These are phyloP conservation scores for Violaceomyces palustris DNA, from an alignment of 1,284 basidiomycete genomes.

Conservation along the genomic window DNA sequence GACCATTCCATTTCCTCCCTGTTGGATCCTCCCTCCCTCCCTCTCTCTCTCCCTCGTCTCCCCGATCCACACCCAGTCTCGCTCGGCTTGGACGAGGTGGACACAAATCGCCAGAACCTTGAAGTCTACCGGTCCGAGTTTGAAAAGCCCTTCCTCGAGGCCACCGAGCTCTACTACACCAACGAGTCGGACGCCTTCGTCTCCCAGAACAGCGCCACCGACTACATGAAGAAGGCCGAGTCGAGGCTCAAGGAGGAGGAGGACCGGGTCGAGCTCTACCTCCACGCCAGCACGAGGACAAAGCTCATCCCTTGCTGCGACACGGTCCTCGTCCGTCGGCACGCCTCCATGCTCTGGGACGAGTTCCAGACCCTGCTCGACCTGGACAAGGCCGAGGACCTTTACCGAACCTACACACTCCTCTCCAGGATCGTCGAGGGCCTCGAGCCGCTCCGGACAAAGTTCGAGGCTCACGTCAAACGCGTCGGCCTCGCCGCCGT, in stretches of 20 bases:
- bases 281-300: conserved; percentile 62
- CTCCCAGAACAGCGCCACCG: conserved; percentile 81
- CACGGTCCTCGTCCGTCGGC: conserved; percentile 82
- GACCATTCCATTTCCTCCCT: too few relatives aligned
- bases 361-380: conserved; percentile 90
- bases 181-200: conserved; percentile 87
- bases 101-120: conserved; percentile 84
- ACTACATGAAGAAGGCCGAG: conserved; percentile 96
- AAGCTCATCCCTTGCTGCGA: conserved; percentile 82
- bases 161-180: conserved; percentile 86
- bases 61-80: conserved; percentile 64
- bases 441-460: conserved; percentile 82
- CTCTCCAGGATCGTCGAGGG: conserved; percentile 83
- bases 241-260: conserved; percentile 88
- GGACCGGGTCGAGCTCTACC: conserved; percentile 87
- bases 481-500: conserved; percentile 77
- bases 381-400: conserved; percentile 84
- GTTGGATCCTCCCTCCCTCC: too few relatives aligned
- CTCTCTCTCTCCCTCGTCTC: not conserved
- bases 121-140: conserved; percentile 92
- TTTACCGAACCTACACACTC: conserved; percentile 79
- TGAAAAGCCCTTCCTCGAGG: conserved; percentile 79
- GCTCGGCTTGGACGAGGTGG: conserved; percentile 83
- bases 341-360: conserved; percentile 83
- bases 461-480: conserved; percentile 93